Evolutionary conservation across 2,329 filamentous ascomycete species (phyloP).

Genomic region (Hypomyces rosellus): DNA sequence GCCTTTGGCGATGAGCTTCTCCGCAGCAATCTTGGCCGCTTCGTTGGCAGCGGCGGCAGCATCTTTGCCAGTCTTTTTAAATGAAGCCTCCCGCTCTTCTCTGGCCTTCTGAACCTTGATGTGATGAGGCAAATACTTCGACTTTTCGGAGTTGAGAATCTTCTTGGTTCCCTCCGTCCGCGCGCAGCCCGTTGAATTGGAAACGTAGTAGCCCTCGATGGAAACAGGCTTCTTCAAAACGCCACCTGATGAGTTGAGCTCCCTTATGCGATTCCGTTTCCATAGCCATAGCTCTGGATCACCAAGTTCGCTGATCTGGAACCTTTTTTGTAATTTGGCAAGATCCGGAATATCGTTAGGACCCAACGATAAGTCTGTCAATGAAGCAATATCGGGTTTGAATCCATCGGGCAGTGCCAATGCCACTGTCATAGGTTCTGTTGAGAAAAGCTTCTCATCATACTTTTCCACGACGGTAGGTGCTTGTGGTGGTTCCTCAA

Average conservation of each 20-base stretch:
- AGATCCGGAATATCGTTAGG: slow-evolving; percentile 43
- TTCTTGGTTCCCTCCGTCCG: slow-evolving; percentile 91
- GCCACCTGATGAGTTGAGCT: slow-evolving; percentile 41
- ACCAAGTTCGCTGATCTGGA: slow-evolving; percentile 36
- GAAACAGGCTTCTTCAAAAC: slow-evolving; percentile 28
- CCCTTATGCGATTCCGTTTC: slow-evolving; percentile 49
- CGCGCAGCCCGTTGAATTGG: slow-evolving; percentile 77
- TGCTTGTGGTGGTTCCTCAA: slow-evolving; percentile 14
- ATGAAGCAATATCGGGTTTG: slow-evolving; percentile 38
- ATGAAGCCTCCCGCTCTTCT: slow-evolving; percentile 79
- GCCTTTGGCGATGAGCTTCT: slow-evolving; percentile 77
- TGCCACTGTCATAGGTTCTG: slow-evolving; percentile 38
- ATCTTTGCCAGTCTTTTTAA: slow-evolving; percentile 61
- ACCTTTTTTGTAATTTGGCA: slow-evolving; percentile 43
- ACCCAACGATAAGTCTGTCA: slow-evolving; percentile 39
- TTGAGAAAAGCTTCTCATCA: slow-evolving; percentile 44
- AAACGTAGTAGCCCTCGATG: slow-evolving; percentile 69
- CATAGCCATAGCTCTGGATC: slow-evolving; percentile 52
- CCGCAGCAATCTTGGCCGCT: slow-evolving; percentile 65
- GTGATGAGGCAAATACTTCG: slow-evolving; percentile 94
- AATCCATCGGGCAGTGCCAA: slow-evolving; percentile 40
- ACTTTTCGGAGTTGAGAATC: slow-evolving; percentile 95
- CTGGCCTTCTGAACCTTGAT: slow-evolving; percentile 90
- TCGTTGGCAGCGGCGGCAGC: slow-evolving; percentile 60
- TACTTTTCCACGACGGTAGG: slow-evolving; percentile 44